phyloP scores from a whole-genome alignment of 805 yeast genomes.

The Pichia occidentalis region DNA sequence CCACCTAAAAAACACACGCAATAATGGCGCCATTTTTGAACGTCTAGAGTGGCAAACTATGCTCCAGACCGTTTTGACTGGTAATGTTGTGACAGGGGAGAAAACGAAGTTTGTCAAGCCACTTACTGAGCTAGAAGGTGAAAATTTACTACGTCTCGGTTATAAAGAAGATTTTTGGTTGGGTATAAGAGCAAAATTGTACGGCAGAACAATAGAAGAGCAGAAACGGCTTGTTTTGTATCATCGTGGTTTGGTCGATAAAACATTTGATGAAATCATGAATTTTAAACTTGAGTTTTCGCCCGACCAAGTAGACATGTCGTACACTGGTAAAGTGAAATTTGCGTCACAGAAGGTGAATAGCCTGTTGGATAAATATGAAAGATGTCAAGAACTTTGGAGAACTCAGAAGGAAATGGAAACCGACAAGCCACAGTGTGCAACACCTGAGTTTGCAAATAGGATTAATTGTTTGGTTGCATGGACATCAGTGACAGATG shows the following conservation, averaged over 20 bases:
- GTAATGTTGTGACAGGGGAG: conserved; percentile 89
- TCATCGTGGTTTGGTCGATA: conserved; percentile 66
- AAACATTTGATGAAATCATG: conserved; percentile 60
- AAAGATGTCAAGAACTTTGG: conserved; percentile 71
- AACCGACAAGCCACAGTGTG: conserved; percentile 67
- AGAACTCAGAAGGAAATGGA: conserved; percentile 71
- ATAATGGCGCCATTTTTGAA: conserved; percentile 45
- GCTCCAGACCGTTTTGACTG: conserved; percentile 84
- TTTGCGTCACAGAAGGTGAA: conserved; percentile 46
- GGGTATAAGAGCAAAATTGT: conserved; percentile 75
- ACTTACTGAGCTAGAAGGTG: conserved; percentile 34
- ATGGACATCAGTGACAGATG: conserved; percentile 72
- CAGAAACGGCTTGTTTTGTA: conserved; percentile 65
- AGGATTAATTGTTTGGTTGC: conserved; percentile 74
- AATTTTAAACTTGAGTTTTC: conserved; percentile 51
- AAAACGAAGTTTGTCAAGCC: conserved; percentile 67
- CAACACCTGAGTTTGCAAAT: conserved; percentile 53
- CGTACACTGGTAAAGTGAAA: conserved; percentile 23
- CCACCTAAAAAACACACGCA: conserved; percentile 24
- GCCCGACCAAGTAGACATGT: conserved; percentile 16
- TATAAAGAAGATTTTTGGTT: conserved; percentile 78
- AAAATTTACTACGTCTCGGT: conserved; percentile 44
- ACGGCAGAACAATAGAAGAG: conserved; percentile 74
- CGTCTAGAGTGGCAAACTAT: conserved; percentile 94
- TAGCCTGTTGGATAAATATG: conserved; percentile 52